phyloP scores from a whole-genome alignment of 1,284 basidiomycete species.

The Ustilago lituana region DNA sequence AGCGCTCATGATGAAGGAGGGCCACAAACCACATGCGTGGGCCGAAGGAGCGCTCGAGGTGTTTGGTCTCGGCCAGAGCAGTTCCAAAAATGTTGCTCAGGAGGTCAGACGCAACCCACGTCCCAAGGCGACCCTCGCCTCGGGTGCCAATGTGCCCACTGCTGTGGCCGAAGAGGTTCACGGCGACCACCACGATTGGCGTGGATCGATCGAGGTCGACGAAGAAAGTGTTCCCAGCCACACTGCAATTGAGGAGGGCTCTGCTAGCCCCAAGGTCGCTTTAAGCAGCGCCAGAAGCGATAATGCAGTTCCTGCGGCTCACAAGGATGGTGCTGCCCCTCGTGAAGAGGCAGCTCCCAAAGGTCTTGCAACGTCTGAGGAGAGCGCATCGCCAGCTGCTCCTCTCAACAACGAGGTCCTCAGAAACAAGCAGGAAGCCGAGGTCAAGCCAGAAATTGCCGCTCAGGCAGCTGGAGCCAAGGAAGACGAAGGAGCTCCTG shows the following conservation, averaged over 20 bases:
- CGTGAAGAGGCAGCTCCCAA: neutral
- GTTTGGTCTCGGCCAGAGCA: slow-evolving; percentile 58
- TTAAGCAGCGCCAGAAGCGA: slow-evolving; percentile 22
- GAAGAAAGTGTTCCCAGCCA: slow-evolving; percentile 36
- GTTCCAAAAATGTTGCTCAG: slow-evolving; percentile 56
- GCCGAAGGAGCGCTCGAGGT: slow-evolving; percentile 62
- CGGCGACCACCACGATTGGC: slow-evolving; percentile 10
- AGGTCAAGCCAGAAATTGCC: neutral
- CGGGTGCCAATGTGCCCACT: slow-evolving; percentile 46
- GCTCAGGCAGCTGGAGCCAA: neutral
- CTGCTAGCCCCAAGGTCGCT: slow-evolving; percentile 5
- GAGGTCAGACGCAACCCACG: slow-evolving; percentile 53
- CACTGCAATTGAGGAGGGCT: slow-evolving; percentile 30
- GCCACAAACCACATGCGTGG: slow-evolving; percentile 57
- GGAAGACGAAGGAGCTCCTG: slow-evolving; percentile 44
- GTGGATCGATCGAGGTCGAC: slow-evolving; percentile 22
- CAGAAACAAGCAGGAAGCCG: slow-evolving; percentile 3
- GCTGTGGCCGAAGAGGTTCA: slow-evolving; percentile 53
- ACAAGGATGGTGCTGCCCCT: neutral
- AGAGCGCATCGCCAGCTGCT: slow-evolving; percentile 3
- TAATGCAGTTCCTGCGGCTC: slow-evolving; percentile 1
- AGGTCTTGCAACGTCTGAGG: neutral
- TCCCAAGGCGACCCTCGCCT: slow-evolving; percentile 30
- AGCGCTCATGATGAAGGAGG: slow-evolving; percentile 60
- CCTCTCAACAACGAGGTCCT: slow-evolving; percentile 20